phyloP scores from a whole-genome alignment of 768 basidiomycete genomes.

The Amanita molliuscula region DNA sequence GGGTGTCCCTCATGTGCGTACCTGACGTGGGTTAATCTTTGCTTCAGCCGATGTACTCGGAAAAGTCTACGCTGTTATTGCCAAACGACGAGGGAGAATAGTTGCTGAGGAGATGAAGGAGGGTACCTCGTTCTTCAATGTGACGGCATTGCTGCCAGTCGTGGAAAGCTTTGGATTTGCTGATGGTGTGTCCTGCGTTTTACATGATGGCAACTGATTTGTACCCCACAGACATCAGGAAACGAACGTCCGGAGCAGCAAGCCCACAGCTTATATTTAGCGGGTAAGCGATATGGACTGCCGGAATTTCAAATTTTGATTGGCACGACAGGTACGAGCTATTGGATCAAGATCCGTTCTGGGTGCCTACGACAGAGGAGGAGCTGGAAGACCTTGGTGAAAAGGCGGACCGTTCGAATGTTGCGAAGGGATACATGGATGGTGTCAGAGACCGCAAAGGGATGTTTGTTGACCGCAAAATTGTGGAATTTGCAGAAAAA shows the following conservation, averaged over 20 bases:
- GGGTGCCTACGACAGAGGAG: conserved; percentile 96
- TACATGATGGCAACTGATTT: not conserved
- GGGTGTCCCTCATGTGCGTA: not conserved
- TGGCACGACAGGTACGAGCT: conserved; percentile 65
- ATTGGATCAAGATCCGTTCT: conserved; percentile 90
- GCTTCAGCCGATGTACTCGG: conserved; percentile 85
- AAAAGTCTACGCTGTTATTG: conserved; percentile 93
- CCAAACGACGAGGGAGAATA: conserved; percentile 83
- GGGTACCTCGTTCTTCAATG: conserved; percentile 89
- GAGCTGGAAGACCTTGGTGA: conserved; percentile 96
- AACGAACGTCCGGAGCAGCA: conserved; percentile 92
- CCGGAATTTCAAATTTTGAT: not conserved
- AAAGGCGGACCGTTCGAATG: conserved; percentile 86
- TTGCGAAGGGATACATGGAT: conserved; percentile 94
- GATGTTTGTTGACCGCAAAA: conserved; percentile 90
- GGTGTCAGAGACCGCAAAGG: conserved; percentile 86
- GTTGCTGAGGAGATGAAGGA: conserved; percentile 99
- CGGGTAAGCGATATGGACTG: conserved; percentile 43
- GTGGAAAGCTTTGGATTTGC: conserved; percentile 98
- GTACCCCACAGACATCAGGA: conserved; percentile 76
- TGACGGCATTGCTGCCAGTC: conserved; percentile 85
- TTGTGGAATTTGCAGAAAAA: conserved; percentile 95
- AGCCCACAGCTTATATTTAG: conserved; percentile 96
- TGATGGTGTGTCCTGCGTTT: conserved; percentile 47
- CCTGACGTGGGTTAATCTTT: not conserved